Base-by-base conservation (phyloP, 345 rosid species). In the Corchorus capsularis region DNA sequence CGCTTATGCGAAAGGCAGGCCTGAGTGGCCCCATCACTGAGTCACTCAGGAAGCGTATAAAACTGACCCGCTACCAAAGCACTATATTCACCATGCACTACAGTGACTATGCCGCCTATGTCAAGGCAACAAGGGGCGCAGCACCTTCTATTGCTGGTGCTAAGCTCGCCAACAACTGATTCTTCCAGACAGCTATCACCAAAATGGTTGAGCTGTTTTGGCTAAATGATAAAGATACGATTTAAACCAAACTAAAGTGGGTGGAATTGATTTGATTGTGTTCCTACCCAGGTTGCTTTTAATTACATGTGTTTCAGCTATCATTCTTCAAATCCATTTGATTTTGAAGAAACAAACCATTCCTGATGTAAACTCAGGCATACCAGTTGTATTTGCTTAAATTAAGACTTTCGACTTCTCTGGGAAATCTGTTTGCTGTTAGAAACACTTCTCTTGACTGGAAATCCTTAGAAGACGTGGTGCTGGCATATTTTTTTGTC, bases 31-130 rank as follows among this genome's bases (percentile, higher is more conserved):
- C 41, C 70, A 91, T 96, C 75, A 86, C 88, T 0, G 98, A 96
- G 62, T 67, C 84, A 7, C 83, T 93, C 43, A 87, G 93, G 74
- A 88, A 83, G 87, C 85, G 92, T 69, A 85, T 96, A 59, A 73
- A 69, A 16, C 84, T 96, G 85, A 96, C 97, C n/a, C 94, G 98
- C 34, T 96, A 96, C 84, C 97, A 92, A 84, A 96, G 98, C 83
- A 92, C 98, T 27, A 14, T 94, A 65, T 96, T 92, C 85, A 85
- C 90, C 10, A 72, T 96, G 99, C 83, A 83, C 73, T 94, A 88
- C 60, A 86, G 89, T 6, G 99, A 94, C n/a, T 96, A 96, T 68
- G 86, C 80, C 70, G 83, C 92, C 0, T 89, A 86, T 65, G 95
- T 96, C 72, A 89, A 78, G 90, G 85, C 85, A 37, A 89, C 86